phyloP scores from a whole-genome alignment of 148 eudicot species.

The Fagopyrum tataricum region DNA sequence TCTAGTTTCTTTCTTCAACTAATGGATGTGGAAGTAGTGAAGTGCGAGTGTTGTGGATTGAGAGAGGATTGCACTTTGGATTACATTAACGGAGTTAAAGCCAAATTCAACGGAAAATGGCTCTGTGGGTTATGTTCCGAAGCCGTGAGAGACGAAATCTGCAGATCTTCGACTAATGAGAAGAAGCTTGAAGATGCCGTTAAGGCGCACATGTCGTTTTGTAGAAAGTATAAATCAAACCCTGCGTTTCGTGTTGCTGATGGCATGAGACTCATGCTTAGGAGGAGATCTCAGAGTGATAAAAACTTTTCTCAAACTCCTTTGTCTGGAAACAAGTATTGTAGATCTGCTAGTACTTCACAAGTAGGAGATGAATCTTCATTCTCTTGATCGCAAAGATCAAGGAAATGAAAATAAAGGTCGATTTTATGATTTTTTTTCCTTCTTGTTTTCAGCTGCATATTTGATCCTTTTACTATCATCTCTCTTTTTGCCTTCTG shows the following conservation, averaged over 20 bases:
- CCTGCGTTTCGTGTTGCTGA: slow-evolving; percentile 50
- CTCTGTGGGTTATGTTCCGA: slow-evolving; percentile 66
- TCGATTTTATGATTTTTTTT: background rate
- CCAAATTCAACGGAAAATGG: slow-evolving; percentile 49
- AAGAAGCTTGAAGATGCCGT: slow-evolving; percentile 43
- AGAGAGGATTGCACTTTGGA: slow-evolving; percentile 56
- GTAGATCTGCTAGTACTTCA: slow-evolving; percentile 27
- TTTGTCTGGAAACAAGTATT: slow-evolving; percentile 20
- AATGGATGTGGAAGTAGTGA: slow-evolving; percentile 44
- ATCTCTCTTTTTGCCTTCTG: slow-evolving; percentile 1
- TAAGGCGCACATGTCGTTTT: slow-evolving; percentile 51
- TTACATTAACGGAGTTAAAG: slow-evolving; percentile 37
- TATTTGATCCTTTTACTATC: background rate
- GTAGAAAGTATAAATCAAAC: slow-evolving; percentile 41
- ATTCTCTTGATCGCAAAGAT: background rate
- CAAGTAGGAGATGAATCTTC: slow-evolving; percentile 26
- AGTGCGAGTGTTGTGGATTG: slow-evolving; percentile 65
- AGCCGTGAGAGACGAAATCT: slow-evolving; percentile 45
- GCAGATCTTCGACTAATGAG: slow-evolving; percentile 16
- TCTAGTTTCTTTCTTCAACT: background rate
- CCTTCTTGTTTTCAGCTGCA: too few species aligned
- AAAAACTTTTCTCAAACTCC: slow-evolving; percentile 10
- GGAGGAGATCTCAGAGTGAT: slow-evolving; percentile 34
- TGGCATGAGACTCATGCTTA: slow-evolving; percentile 52
- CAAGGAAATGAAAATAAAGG: background rate